Evolutionary conservation across 1,139 yeast genomes (phyloP), one percentile per base, ranked within the genome.

Genomic region (Yamadazyma dendronema): DNA sequence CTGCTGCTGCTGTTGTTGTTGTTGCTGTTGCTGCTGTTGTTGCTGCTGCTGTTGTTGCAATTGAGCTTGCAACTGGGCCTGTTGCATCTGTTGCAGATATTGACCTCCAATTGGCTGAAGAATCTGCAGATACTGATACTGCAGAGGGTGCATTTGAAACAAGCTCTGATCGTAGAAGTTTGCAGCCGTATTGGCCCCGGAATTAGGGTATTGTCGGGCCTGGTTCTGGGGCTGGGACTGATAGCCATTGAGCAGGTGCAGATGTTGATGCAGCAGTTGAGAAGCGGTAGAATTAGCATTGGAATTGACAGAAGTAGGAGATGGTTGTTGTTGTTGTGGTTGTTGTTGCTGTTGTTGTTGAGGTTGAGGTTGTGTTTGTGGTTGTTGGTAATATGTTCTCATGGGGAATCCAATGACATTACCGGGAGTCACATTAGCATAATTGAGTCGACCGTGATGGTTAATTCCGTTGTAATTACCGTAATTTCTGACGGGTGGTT

Each of bases 351-450:
- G 44, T 13, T 39, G 49, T 11, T 36, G 48, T 21, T 37, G 52
- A 35, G 41, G 50, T 17, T 31, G 45, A 19, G 43, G 47, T 43
- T 43, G 23, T 29, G 22, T 11, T 31, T 35, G 47, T 22, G 42
- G 46, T 23, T 42, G 31, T 14, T 36, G 46, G 29, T 31, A 28
- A 33, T 40, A 44, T 2, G 27, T 34, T 26, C 37, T 42, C 7
- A 31, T 23, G 27, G 39, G 41, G 15, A 24, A 21, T 6, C 42
- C 26, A 36, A 44, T 11, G 21, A 21, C 42, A 17, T 38, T 44
- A 11, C 17, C 13, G 17, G 11, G 19, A 6, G 17, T 6, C 14
- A 10, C 12, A 17, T 24, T 31, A 28, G 13, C 9, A 10, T 12
- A 22, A 23, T 17, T 22, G 3, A 24, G 33, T 22, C 37, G 44